Percentiles rank a stretch among this genome's conserved stretches.
phyloP scores from a whole-genome alignment of 1,139 yeast species.

The Zygosaccharomyces pseudobailii region DNA sequence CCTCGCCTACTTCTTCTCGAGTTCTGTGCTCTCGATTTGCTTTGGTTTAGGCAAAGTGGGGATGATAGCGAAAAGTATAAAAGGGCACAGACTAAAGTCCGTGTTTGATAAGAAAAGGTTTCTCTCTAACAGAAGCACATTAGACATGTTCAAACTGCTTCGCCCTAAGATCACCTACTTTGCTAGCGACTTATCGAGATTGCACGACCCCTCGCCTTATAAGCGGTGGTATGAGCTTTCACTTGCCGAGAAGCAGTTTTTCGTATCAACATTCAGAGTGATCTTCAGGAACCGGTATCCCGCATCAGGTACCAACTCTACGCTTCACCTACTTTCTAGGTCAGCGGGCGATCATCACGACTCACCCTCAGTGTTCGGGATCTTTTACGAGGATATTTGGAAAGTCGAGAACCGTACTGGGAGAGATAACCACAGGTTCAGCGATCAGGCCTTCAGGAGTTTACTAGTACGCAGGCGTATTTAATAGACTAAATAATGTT shows the following conservation, averaged over 20 bases:
- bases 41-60: neutral
- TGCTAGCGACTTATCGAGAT: neutral
- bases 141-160: neutral
- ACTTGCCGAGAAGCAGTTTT: conserved; percentile 23
- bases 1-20: neutral
- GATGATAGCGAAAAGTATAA: neutral
- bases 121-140: neutral
- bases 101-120: neutral
- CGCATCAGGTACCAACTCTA: conserved; percentile 29
- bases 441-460: conserved; percentile 1
- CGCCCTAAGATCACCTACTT: neutral
- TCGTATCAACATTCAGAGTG: conserved; percentile 25
- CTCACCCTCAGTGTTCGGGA: conserved; percentile 32
- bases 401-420: conserved; percentile 6
- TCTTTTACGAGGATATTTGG: conserved; percentile 32
- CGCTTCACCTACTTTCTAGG: conserved; percentile 22
- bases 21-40: neutral
- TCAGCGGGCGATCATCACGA: conserved; percentile 25
- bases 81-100: neutral
- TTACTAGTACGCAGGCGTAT: conserved; percentile 3
- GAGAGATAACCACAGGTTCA: conserved; percentile 14
- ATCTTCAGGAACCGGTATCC: conserved; percentile 28
- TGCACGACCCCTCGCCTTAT: conserved; percentile 9
- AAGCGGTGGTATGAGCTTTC: conserved; percentile 28
- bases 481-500: neutral